Evolutionary conservation across 257 asterid species (phyloP), one percentile per base, ranked within the genome.

Genomic region (Solanum medicagineum): DNA sequence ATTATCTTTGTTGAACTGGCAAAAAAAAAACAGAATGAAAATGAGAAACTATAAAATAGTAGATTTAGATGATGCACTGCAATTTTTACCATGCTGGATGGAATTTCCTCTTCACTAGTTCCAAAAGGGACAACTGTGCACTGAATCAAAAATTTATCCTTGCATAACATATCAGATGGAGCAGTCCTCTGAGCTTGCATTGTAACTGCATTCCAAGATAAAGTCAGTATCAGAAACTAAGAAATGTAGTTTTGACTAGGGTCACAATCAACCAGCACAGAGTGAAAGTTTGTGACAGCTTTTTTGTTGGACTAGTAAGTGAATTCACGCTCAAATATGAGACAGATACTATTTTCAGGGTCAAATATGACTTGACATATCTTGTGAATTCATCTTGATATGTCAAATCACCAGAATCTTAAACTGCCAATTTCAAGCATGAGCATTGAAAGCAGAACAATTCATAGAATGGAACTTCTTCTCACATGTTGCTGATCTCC

Each of bases 131-230:
- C 94, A 86, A 93, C 90, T 10, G 97, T 91, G 89, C 94, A 87
- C 92, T 95, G 98, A 87, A 95, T 87, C 87, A 95, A 87, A 86
- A 95, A 95, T 90, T 95, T 95, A 82, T 95, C 98, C 90, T 94
- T 95, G 93, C 96, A 94, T 32, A 85, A 93, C 94, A 91, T 69
- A 81, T 95, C 97, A 4, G 90, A 83, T 42, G 95, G 92, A 89
- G 89, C 89, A 2, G 93, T 83, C 87, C 88, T 93, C 89, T 92
- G 98, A 60, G 98, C 97, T 93, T 93, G 98, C 97, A 94, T 95
- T 65, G 93, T 93, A 84, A 95, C 98, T 95, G 90, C 71, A 89
- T 84, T 51, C 81, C 85, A 87, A 80, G 69, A 81, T 56, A 62
- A 86, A 60, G 42, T 79, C 81, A 47, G 73, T 45, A 88, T 85